Evolutionary conservation across 495 filamentous ascomycete genomes (phyloP).

Genomic region (Trichoderma virens): DNA sequence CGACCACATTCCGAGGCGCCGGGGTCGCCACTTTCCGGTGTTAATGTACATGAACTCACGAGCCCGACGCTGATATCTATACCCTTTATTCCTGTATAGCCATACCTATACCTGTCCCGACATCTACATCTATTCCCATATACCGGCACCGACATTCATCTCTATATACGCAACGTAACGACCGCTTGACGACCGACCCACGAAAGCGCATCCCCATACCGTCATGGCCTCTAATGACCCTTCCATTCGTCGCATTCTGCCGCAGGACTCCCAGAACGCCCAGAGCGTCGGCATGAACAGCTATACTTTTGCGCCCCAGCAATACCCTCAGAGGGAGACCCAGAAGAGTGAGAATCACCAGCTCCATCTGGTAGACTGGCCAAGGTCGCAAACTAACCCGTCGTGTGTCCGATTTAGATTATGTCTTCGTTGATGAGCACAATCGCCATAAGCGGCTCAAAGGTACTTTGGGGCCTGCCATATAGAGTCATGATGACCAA

Average conservation of each 20-base stretch:
- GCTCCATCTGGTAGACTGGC: neutral
- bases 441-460: slow-evolving; percentile 97
- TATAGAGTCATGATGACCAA: neutral
- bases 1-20: slow-evolving; percentile 3
- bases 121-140: neutral
- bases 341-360: slow-evolving; percentile 51
- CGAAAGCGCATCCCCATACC: neutral
- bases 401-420: slow-evolving; percentile 53
- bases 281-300: slow-evolving; percentile 41
- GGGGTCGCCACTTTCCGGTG: neutral
- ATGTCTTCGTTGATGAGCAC: slow-evolving; percentile 99
- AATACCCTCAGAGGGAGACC: slow-evolving; percentile 49
- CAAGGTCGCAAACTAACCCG: neutral
- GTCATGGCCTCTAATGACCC: slow-evolving; percentile 10
- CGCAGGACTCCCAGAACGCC: slow-evolving; percentile 33
- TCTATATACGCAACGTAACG: neutral
- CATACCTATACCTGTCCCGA: neutral
- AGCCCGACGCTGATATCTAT: neutral
- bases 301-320: slow-evolving; percentile 51
- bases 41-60: neutral
- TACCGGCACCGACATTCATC: too few species aligned
- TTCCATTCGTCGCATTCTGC: slow-evolving; percentile 32
- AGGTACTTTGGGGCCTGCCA: slow-evolving; percentile 45
- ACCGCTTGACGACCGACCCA: neutral
- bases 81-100: neutral